Evolutionary conservation across 192 early-diverging fungal genomes (phyloP), one percentile per base, ranked within the genome.

Genomic region (Linnemannia elongata): DNA sequence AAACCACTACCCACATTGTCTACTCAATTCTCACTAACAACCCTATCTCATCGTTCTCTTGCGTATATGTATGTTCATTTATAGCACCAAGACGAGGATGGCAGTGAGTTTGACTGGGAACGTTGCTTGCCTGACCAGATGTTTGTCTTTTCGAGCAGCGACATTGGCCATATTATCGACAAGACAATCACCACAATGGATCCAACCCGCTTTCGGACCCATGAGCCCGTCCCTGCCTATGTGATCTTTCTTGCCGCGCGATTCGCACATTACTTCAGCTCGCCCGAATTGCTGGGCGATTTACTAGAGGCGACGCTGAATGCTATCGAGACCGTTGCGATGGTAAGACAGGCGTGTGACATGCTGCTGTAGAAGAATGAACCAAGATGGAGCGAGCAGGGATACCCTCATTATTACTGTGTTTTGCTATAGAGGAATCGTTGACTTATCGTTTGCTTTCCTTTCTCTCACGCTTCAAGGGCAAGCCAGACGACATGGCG

Each of bases 181-280:
- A 91, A 93, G 0, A 90, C 94, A 17, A 91, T 98, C 74, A 90
- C 88, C 38, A 85, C 92, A 18, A 92, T 96, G 49, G 90, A 91
- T 70, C 94, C 94, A 0, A 87, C 89, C 41, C 90, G 89, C 41
- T 89, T 90, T 74, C 85, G 89, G 35, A 85, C 92, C 66, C 90
- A 95, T 79, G 90, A 92, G 82, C 91, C 92, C 77, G 91, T 97
- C 10, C 91, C 96, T 12, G 97, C 97, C 9, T 97, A 97, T 85
- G 92, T 98, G 71, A 82, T 98, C 22, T 97, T 97, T 76, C 88
- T 99, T 49, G 93, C 94, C 47, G 96, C 97, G 38, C 91, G 98
- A 35, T 99, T 95, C 90, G 97, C 97, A 24, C 94, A 94, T 79
- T 94, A 98, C 78, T 95, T 92, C 83, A 91, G 94, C 54, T 90